Evolutionary conservation across 148 eudicot genomes (phyloP).

Genomic region (Fagopyrum esculentum): DNA sequence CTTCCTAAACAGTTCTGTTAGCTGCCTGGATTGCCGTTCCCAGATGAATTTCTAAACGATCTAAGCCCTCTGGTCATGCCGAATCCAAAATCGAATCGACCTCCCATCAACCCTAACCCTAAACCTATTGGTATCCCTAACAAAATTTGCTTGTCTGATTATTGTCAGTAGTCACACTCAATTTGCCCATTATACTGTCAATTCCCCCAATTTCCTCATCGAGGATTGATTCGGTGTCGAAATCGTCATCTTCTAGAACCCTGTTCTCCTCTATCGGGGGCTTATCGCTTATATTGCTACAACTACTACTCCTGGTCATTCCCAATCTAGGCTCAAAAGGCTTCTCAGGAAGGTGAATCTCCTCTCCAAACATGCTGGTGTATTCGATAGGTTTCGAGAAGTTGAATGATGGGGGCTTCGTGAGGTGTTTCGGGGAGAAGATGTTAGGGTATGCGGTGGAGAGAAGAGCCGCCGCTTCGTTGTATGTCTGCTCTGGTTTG

Average conservation of each 20-base stretch:
- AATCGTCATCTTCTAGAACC: slow-evolving; percentile 29
- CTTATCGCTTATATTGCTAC: slow-evolving; percentile 2
- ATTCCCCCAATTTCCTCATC: slow-evolving; percentile 81
- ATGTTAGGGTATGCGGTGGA: slow-evolving; percentile 88
- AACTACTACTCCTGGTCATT: background rate
- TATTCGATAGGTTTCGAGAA: background rate
- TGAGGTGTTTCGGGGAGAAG: slow-evolving; percentile 56
- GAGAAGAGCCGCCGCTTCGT: slow-evolving; percentile 83
- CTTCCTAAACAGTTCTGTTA: slow-evolving; percentile 43
- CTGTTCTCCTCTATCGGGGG: slow-evolving; percentile 13
- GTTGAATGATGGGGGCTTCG: slow-evolving; percentile 29
- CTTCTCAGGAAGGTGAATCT: slow-evolving; percentile 57
- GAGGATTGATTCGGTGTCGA: slow-evolving; percentile 77
- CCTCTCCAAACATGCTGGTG: slow-evolving; percentile 23
- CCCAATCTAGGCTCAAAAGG: slow-evolving; percentile 28
- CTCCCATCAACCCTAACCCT: slow-evolving; percentile 60
- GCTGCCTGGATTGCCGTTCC: slow-evolving; percentile 35
- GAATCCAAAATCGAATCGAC: slow-evolving; percentile 37
- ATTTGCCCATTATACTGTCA: slow-evolving; percentile 77
- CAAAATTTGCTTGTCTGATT: slow-evolving; percentile 27
- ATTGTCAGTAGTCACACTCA: slow-evolving; percentile 23
- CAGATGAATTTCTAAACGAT: slow-evolving; percentile 33
- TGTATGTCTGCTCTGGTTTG: slow-evolving; percentile 47
- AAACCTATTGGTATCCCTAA: slow-evolving; percentile 77
- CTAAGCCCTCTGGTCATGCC: slow-evolving; percentile 44